Base-by-base conservation (phyloP, 2,329 filamentous ascomycete genomes). In the Colletotrichum abscissum region DNA sequence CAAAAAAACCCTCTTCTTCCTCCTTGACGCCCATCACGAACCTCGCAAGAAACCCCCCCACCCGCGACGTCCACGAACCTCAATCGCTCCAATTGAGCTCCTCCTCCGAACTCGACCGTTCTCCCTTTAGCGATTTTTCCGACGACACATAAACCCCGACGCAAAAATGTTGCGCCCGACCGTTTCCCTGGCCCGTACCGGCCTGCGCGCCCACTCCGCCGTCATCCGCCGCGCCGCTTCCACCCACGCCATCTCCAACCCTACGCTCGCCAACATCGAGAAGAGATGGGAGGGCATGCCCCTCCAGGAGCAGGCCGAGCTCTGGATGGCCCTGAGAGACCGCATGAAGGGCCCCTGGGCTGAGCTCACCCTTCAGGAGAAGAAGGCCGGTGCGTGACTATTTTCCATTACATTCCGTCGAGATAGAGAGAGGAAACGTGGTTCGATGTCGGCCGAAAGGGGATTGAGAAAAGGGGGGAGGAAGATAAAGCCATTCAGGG, bases 251-350 rank as follows among this genome's bases (percentile, higher is more conserved):
- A 97, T 99, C 87, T 97, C 95, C 82, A 98, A 98, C 89, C 97
- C 97, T 79, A 98, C 95, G 73, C 91, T 99, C 81, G 94, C 95
- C 86, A 95, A 97, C 87, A 98, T 99, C 82, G 97, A 99, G 92
- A 98, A 98, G 93, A 91, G 97, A 89, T 99, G 97, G 97, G 97
- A 99, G 89, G 91, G 89, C 76, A 95, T 98, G 94, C 95, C 96
- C 73, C 95, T 97, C 77, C 95, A 98, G 90, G 97, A 99, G 91
- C 97, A 99, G 92, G 97, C 97, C 78, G 97, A 99, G 83, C 89
- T 99, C 80, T 99, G 97, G 97, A 99, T 99, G 97, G 89, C 93
- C 79, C 89, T 99, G 85, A 92, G 97, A 86, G 97, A 99, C 88
- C 93, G 97, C 82, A 99, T 99, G 97, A 98, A 98, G 94, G 92